Base-by-base conservation (phyloP, 768 basidiomycete genomes). In the Termitomyces eurrhizus region DNA sequence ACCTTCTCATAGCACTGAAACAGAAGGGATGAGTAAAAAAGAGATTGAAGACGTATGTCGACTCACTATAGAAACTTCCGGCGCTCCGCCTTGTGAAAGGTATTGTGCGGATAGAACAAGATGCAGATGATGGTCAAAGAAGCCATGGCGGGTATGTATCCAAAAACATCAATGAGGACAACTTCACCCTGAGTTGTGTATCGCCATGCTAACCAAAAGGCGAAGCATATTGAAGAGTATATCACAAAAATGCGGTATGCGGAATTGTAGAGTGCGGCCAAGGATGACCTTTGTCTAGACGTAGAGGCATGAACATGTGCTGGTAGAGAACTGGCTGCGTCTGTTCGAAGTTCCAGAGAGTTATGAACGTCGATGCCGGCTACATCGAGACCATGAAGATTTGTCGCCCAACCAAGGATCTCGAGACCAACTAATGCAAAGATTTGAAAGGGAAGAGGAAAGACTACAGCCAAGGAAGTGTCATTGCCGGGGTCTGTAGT, bases 391-490 rank as follows among this genome's bases (percentile, higher is more conserved):
- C 90, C 84, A 72, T 98, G 95, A 7, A 98, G 75, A 73, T 98
- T 99, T 37, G 88, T 86, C 0, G 94, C 94, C 95, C 96, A 99
- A 63, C 88, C 88, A 4, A 96, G 76, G 58, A 95, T 83, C 12
- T 93, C 95, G 37, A 92, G 66, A 21, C 91, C 89, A 57, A 85
- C 79, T 60, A 97, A 80, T 65, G 84, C 82, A 60, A 97, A 82
- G 29, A 93, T 92, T 63, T 97, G 90, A 71, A 94, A 98, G 0
- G 97, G 96, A 1, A 99, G 81, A 12, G 97, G 96, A 70, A 96
- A 90, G 21, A 75, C 74, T 41, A 80, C 76, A 56, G 83, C 79
- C 59, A 84, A 77, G 48, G 79, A 74, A 50, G 79, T 70, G 63
- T 85, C 82, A 63, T 75, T 58, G 56, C 63, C 66, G 39, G 65